Percentiles rank a stretch among this genome's conserved stretches.
phyloP scores from a whole-genome alignment of 495 filamentous ascomycete species.

The Achaetomiella virescens region DNA sequence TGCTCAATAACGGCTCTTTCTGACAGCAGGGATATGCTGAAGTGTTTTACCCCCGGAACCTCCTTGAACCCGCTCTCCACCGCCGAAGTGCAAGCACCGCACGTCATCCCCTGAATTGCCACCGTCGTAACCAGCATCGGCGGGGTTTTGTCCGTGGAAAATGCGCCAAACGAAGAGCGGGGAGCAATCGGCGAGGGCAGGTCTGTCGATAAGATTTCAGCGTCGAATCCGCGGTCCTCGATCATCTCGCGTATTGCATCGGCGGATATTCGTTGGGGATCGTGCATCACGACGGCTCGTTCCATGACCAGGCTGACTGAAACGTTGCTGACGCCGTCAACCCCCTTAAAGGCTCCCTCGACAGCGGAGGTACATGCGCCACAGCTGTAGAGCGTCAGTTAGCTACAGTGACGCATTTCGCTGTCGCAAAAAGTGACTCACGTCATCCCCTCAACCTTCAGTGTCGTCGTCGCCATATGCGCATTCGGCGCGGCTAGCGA shows the following conservation, averaged over 20 bases:
- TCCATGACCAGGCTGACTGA: constrained; percentile 91
- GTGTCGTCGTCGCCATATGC: constrained; percentile 83
- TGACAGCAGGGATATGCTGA: constrained; percentile 89
- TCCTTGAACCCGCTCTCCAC: constrained; percentile 77
- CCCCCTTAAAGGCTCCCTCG: constrained; percentile 72
- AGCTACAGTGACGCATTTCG: too few species aligned
- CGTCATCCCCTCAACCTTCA: constrained; percentile 90
- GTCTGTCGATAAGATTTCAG: constrained; percentile 82
- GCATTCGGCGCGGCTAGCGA: constrained; percentile 33
- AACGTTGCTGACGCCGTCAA: constrained; percentile 73
- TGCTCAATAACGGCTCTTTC: constrained; percentile 88
- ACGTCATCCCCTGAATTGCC: constrained; percentile 90
- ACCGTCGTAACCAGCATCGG: constrained; percentile 65
- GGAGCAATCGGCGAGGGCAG: constrained; percentile 42
- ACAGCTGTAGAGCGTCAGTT: constrained; percentile 33
- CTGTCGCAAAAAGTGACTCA: constrained; percentile 24
- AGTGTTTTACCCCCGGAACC: constrained; percentile 70
- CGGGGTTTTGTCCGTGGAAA: constrained; percentile 28
- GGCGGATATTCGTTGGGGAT: constrained; percentile 66
- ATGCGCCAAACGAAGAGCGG: constrained; percentile 25
- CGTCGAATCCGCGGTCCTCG: constrained; percentile 91
- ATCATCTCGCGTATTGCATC: constrained; percentile 76
- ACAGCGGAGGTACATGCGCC: constrained; percentile 85
- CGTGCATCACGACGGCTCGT: constrained; percentile 82
- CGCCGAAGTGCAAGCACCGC: constrained; percentile 89